Conservation (phyloP, 2,329 filamentous ascomycete species). For the Graphilbum sp. region DNA sequence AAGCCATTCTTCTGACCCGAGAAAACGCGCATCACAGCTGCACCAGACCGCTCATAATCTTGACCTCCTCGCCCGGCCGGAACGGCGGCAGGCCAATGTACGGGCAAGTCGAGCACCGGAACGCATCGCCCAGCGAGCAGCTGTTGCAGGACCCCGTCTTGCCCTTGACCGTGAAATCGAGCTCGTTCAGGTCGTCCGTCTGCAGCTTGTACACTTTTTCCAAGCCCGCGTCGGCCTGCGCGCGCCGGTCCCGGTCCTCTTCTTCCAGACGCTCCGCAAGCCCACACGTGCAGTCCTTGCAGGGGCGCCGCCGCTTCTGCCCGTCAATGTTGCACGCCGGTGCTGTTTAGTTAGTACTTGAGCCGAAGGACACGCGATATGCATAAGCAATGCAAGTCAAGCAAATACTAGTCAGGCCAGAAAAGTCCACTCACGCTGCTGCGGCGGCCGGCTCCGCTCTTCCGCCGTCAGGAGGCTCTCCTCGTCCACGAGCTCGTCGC, state of each 20-base stretch:
- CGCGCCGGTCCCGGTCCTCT: constrained; percentile 45
- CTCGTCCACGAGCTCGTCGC: constrained; percentile 85
- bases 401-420: neutral
- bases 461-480: constrained; percentile 73
- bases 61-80: constrained; percentile 90
- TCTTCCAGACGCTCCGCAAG: constrained; percentile 70
- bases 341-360: constrained; percentile 30
- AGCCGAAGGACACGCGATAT: neutral
- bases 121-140: constrained; percentile 84
- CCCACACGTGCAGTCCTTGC: constrained; percentile 96
- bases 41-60: constrained; percentile 68
- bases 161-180: constrained; percentile 95
- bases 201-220: constrained; percentile 46
- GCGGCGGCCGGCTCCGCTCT: constrained; percentile 61
- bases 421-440: constrained; percentile 50
- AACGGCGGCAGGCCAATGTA: constrained; percentile 90
- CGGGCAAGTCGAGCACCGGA: constrained; percentile 56
- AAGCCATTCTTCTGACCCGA: too few relatives aligned
- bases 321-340: constrained; percentile 78
- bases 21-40: constrained; percentile 41
- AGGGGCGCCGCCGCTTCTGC: constrained; percentile 73
- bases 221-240: constrained; percentile 16
- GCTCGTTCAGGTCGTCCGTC: constrained; percentile 65
- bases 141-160: constrained; percentile 84
- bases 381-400: too few relatives aligned